Percentiles rank a stretch among this genome's conserved stretches.
Evolutionary conservation across 2,329 filamentous ascomycete species (phyloP).

Genomic region (Fusarium circinatum): DNA sequence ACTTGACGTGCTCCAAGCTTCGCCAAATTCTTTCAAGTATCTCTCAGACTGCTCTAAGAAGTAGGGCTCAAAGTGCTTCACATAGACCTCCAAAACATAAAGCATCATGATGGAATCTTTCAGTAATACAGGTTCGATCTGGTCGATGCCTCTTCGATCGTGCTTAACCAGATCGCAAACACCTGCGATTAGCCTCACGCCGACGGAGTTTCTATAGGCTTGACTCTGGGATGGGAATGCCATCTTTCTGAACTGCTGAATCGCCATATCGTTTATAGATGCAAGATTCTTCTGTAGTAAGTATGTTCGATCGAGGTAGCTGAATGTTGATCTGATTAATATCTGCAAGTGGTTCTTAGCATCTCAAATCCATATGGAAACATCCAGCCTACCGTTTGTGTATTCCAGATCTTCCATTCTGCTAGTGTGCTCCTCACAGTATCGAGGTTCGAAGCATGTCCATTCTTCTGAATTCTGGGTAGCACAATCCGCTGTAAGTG

Average conservation of each 20-base stretch:
- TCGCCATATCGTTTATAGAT: slow-evolving; percentile 84
- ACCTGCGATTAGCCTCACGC: slow-evolving; percentile 54
- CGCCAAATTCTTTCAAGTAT: slow-evolving; percentile 77
- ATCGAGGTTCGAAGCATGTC: slow-evolving; percentile 67
- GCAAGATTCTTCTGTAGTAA: slow-evolving; percentile 76
- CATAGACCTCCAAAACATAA: slow-evolving; percentile 85
- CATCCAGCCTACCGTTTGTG: slow-evolving; percentile 70
- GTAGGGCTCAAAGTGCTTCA: slow-evolving; percentile 78
- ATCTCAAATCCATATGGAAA: background rate
- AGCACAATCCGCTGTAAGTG: slow-evolving; percentile 74
- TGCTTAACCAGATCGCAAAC: slow-evolving; percentile 80
- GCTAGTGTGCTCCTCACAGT: slow-evolving; percentile 66
- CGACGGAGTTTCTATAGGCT: slow-evolving; percentile 35
- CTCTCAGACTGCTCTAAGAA: slow-evolving; percentile 74
- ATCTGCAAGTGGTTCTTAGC: slow-evolving; percentile 57
- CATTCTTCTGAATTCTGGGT: slow-evolving; percentile 61
- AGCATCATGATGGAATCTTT: slow-evolving; percentile 83
- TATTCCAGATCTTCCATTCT: slow-evolving; percentile 82
- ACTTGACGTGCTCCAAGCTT: slow-evolving; percentile 68
- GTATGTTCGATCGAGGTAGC: slow-evolving; percentile 92
- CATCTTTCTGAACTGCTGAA: slow-evolving; percentile 76
- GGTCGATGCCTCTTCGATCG: slow-evolving; percentile 69
- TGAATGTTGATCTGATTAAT: slow-evolving; percentile 87
- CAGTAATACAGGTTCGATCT: slow-evolving; percentile 73
- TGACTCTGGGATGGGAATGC: slow-evolving; percentile 53